Percentiles rank a stretch among this genome's conserved stretches.
Conservation (phyloP, 768 basidiomycete species). For the Rhodotorula taiwanensis region DNA sequence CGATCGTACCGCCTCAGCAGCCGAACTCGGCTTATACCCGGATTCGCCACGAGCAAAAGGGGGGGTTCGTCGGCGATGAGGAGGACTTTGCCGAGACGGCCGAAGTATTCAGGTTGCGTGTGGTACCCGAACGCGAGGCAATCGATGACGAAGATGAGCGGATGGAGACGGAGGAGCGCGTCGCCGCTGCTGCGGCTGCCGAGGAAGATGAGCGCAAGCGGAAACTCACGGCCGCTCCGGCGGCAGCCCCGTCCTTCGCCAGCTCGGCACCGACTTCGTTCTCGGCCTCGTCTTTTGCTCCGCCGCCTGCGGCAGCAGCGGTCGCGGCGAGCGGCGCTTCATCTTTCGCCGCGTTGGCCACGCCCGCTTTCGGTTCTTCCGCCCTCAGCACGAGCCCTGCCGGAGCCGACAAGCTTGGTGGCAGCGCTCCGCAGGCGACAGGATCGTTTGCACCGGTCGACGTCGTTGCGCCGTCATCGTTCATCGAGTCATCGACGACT, state of each 20-base stretch:
- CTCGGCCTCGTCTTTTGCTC: background rate
- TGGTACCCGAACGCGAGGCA: background rate
- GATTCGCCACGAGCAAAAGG: constrained; percentile 1
- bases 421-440: too few species aligned
- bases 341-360: constrained; percentile 18
- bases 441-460: background rate
- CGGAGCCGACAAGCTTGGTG: background rate
- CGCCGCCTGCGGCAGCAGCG: background rate
- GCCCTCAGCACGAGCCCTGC: too few species aligned
- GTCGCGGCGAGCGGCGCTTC: background rate
- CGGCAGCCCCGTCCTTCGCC: background rate
- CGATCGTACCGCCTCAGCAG: constrained; percentile 13
- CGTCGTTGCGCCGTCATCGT: background rate
- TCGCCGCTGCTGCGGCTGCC: too few species aligned
- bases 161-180: background rate
- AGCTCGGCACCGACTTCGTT: background rate
- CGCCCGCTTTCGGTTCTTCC: constrained; percentile 19
- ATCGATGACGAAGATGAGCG: constrained; percentile 7
- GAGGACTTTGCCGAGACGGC: constrained; percentile 5
- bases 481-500: background rate
- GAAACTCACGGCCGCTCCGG: background rate
- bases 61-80: constrained; percentile 16
- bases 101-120: constrained; percentile 16
- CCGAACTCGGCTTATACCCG: constrained; percentile 9
- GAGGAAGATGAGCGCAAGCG: background rate